A percentile compares a stretch with the other conserved stretches of the same genome.
Conservation (phyloP, 2,329 filamentous ascomycete species). For the Fusarium ramigenum region DNA sequence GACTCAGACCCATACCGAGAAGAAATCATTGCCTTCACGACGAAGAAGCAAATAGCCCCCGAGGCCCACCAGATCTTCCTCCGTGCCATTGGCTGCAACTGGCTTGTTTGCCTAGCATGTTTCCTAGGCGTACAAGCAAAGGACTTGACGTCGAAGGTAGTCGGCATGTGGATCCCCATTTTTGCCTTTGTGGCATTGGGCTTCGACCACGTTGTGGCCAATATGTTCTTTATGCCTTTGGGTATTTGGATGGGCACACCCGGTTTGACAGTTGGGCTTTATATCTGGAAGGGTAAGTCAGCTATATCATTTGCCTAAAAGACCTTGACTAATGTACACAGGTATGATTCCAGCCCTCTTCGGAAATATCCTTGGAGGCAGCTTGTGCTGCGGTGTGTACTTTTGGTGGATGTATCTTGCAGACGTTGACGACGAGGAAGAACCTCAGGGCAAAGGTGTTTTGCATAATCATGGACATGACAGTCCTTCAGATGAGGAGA, state of each 20-base stretch:
- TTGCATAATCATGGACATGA: constrained; percentile 1
- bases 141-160: constrained; percentile 62
- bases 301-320: fast-evolving
- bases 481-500: constrained; percentile 30
- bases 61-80: constrained; percentile 63
- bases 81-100: constrained; percentile 64
- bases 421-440: not conserved
- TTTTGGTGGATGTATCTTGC: constrained; percentile 40
- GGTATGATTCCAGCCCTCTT: constrained; percentile 60
- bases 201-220: constrained; percentile 66
- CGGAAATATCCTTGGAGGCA: constrained; percentile 65
- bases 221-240: constrained; percentile 64
- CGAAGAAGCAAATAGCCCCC: constrained; percentile 59
- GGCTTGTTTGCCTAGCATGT: constrained; percentile 65
- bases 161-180: constrained; percentile 65
- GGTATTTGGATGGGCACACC: constrained; percentile 60
- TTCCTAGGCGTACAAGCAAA: constrained; percentile 57
- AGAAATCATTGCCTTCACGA: constrained; percentile 57
- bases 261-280: constrained; percentile 56
- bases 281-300: constrained; percentile 62
- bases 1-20: constrained; percentile 52
- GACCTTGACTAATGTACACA: not conserved
- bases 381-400: constrained; percentile 58
- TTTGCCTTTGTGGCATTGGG: constrained; percentile 64
- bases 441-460: not conserved